Evolutionary conservation across 2,329 filamentous ascomycete species (phyloP), one percentile per base, ranked within the genome.

Genomic region (Aaosphaeria pasadenensis): DNA sequence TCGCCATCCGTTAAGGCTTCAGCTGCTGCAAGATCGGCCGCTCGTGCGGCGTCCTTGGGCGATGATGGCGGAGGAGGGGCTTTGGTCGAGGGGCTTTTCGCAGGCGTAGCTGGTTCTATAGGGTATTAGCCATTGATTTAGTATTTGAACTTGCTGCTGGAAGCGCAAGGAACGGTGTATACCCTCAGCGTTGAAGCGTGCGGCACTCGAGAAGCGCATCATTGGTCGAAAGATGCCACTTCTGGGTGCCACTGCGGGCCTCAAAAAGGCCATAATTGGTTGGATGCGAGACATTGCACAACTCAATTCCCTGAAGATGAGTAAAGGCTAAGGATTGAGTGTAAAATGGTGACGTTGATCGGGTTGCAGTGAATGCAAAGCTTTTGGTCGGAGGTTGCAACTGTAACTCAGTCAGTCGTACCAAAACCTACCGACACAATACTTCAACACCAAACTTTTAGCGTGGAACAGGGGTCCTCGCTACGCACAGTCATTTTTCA

Each of bases 131-230:
- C 33, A 42, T 46, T 17, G 40, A 32, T 30, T 11, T 36, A 46
- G 35, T 35, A 24, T 36, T 28, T 53, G 4, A 9, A 30, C 43
- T 9, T 13, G 43, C 9, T 30, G 32, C 46, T 40, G 17, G 17
- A 24, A 24, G 33, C 33, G n/a, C 33, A 24, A 30, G 13, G 36
- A 31, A 41, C 24, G 17, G 30, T 30, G 45, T 57, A 46, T 57
- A 67, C 63, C 57, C 43, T 66, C 62, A 48, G 58, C 52, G 52
- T 58, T 53, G 50, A 59, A 51, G 48, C 50, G 53, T 32, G 59
- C 40, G 43, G 65, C 62, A 30, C 60, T 64, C 5, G 72, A 74
- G 65, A 74, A 73, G 59, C 67, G 68, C 47, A 72, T 58, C 62
- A 73, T 68, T 42, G 66, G 69, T 35, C 62, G 61, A 44, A 71